Evolutionary conservation across 2,329 filamentous ascomycete species (phyloP).

Genomic region (Diaporthe sp.): DNA sequence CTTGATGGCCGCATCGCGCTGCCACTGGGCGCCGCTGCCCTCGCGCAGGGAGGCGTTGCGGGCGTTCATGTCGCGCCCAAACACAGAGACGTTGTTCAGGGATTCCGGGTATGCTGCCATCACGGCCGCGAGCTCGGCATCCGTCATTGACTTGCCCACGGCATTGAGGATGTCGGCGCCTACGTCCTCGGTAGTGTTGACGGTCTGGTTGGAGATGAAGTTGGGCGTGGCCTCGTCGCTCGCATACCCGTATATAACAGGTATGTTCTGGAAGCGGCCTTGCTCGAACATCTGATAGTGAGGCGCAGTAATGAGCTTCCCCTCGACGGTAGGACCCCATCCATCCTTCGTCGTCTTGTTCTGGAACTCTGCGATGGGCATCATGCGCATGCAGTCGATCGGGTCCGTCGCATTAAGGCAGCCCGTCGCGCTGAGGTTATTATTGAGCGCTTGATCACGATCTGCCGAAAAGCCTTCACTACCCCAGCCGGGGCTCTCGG

Average conservation of each 20-base stretch:
- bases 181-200: constrained; percentile 30
- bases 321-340: constrained; percentile 27
- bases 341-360: constrained; percentile 32
- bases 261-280: constrained; percentile 34
- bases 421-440: constrained; percentile 31
- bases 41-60: constrained; percentile 21
- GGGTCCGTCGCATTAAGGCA: constrained; percentile 25
- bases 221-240: constrained; percentile 33
- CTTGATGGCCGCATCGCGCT: constrained; percentile 31
- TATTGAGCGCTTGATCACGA: constrained; percentile 22
- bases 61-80: constrained; percentile 25
- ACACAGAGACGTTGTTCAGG: constrained; percentile 31
- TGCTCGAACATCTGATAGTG: constrained; percentile 36
- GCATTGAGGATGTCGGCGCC: background rate
- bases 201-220: constrained; percentile 34
- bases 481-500: constrained; percentile 32
- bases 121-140: constrained; percentile 15
- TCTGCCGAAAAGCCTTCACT: constrained; percentile 11
- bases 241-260: constrained; percentile 33
- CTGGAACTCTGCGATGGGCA: constrained; percentile 35
- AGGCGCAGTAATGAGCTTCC: constrained; percentile 27
- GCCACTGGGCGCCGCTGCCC: constrained; percentile 32
- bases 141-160: constrained; percentile 26
- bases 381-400: constrained; percentile 33
- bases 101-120: constrained; percentile 32